These are phyloP conservation scores for Arctium minus DNA, from an alignment of 129 eudicot genomes.

Conservation along the genomic window DNA sequence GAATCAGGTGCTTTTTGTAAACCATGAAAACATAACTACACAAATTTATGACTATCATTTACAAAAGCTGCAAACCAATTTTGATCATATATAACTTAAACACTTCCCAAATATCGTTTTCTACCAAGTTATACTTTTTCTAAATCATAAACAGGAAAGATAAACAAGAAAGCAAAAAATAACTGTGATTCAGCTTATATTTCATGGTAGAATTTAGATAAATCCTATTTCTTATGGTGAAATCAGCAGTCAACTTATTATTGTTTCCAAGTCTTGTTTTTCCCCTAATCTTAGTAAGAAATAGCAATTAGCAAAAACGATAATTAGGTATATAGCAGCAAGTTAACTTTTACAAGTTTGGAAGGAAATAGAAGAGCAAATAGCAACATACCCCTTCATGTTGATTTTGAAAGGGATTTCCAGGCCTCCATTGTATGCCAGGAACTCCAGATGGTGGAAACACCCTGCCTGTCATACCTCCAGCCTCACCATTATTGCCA, in stretches of 20 bases:
- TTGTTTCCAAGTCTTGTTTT: background rate
- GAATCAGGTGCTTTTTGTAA: background rate
- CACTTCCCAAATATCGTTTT: background rate
- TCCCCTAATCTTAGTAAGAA: background rate
- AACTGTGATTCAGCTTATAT: background rate
- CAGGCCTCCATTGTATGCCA: conserved; percentile 90
- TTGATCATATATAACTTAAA: too few relatives aligned
- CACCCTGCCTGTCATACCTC: conserved; percentile 45
- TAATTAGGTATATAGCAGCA: background rate
- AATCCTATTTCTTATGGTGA: background rate
- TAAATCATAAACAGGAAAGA: background rate
- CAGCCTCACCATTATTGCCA: conserved; percentile 49
- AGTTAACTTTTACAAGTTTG: background rate
- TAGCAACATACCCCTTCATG: conserved; percentile 50
- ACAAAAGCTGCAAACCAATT: too few relatives aligned
- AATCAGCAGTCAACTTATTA: background rate
- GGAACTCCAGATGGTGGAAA: conserved; percentile 37
- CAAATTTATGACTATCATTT: too few relatives aligned
- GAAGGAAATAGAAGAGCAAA: conserved; percentile 7
- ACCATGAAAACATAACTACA: background rate
- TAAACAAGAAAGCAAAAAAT: background rate
- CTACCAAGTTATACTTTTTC: background rate
- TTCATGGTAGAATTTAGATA: background rate
- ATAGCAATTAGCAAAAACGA: background rate
- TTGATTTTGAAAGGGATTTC: conserved; percentile 68